A percentile compares a stretch with the other conserved stretches of the same genome.
These are phyloP conservation scores for Gynostemma pentaphyllum DNA, from an alignment of 306 rosid species.

Conservation along the genomic window DNA sequence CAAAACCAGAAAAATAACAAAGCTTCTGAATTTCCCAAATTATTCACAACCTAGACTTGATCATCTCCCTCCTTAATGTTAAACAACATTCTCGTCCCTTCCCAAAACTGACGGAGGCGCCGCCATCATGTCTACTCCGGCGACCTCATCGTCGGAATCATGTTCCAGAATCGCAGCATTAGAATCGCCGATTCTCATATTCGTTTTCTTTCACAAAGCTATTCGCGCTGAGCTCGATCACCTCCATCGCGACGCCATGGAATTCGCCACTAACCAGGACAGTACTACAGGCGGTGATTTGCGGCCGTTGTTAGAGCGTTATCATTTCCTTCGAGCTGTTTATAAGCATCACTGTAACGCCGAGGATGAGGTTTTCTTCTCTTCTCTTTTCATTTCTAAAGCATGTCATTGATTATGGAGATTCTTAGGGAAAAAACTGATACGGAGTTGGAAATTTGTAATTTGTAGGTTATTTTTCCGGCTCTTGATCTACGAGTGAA, in stretches of 20 bases:
- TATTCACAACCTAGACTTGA: too few species aligned
- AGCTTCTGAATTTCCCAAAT: too few species aligned
- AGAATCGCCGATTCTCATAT: conserved; percentile 77
- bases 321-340: conserved; percentile 70
- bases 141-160: conserved; percentile 25
- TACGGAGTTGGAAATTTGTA: conserved; percentile 17
- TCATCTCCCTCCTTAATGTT: neutral
- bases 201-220: conserved; percentile 76
- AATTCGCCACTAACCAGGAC: conserved; percentile 64
- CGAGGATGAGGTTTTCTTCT: conserved; percentile 76
- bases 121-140: conserved; percentile 44
- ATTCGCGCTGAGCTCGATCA: conserved; percentile 79
- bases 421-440: conserved; percentile 1
- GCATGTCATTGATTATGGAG: neutral
- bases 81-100: neutral
- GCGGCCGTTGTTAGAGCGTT: conserved; percentile 49
- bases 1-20: too few species aligned
- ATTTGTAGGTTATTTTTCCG: conserved; percentile 90
- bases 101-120: conserved; percentile 39
- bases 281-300: conserved; percentile 42
- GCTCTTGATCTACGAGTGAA: conserved; percentile 94
- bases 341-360: conserved; percentile 90
- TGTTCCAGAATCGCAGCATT: conserved; percentile 29
- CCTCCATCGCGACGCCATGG: conserved; percentile 63
- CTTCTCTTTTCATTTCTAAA: conserved; percentile 2